Evolutionary conservation across 176 grass and related monocot genomes (phyloP).

Genomic region (Triticum turgidum): DNA sequence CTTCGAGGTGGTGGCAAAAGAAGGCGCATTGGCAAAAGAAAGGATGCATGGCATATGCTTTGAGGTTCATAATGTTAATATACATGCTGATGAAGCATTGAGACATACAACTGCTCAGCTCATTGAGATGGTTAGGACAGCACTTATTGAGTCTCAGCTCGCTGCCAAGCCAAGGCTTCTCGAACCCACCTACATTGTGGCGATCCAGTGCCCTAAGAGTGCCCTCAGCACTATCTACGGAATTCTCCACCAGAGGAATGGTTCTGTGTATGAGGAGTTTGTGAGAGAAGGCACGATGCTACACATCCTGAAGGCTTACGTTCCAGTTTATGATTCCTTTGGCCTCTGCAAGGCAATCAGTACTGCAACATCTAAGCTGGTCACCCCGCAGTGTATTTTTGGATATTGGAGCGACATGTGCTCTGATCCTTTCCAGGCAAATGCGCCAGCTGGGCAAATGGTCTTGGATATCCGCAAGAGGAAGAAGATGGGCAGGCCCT

Average conservation of each 20-base stretch:
- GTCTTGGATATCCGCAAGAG: background rate
- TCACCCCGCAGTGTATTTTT: background rate
- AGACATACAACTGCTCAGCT: background rate
- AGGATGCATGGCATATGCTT: background rate
- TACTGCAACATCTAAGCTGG: background rate
- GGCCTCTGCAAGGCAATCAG: background rate
- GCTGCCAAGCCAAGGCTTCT: background rate
- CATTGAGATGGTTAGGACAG: background rate
- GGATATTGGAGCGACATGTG: background rate
- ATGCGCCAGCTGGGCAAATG: background rate
- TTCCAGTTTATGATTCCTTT: background rate
- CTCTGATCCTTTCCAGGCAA: background rate
- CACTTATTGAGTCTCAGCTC: background rate
- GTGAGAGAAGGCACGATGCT: background rate
- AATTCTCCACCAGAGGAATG: background rate
- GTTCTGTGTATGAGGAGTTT: background rate
- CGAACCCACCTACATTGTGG: background rate
- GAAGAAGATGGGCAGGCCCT: background rate
- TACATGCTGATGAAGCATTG: background rate
- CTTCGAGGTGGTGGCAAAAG: background rate
- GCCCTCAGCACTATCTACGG: background rate
- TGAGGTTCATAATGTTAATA: background rate
- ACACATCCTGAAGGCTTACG: background rate
- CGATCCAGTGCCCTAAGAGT: background rate
- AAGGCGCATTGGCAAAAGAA: background rate